These are phyloP conservation scores for Nematocida homosporus DNA, from an alignment of 371 early-diverging fungal genomes.

Conservation along the genomic window DNA sequence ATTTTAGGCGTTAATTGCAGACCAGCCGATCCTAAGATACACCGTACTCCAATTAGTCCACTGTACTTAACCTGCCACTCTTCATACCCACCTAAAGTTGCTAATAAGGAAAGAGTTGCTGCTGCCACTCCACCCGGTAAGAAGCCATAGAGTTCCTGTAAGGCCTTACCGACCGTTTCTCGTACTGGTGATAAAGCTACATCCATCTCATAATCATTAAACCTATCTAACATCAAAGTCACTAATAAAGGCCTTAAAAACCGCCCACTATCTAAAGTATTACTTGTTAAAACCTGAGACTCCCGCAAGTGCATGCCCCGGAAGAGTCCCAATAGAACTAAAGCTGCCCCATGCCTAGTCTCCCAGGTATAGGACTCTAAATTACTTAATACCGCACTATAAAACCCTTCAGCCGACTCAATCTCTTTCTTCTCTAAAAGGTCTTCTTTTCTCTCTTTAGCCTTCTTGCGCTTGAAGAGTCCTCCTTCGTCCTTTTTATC, in stretches of 20 bases:
- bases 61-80: slow-evolving; percentile 68
- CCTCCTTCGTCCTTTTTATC: not conserved
- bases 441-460: slow-evolving; percentile 16
- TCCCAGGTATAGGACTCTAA: slow-evolving; percentile 62
- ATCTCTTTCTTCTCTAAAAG: slow-evolving; percentile 55
- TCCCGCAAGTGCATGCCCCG: slow-evolving; percentile 33
- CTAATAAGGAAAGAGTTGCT: slow-evolving; percentile 51
- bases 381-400: slow-evolving; percentile 51
- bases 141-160: slow-evolving; percentile 54
- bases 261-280: slow-evolving; percentile 7
- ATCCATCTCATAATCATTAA: slow-evolving; percentile 67
- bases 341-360: slow-evolving; percentile 64
- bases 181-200: slow-evolving; percentile 64
- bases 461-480: not conserved
- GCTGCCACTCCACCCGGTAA: slow-evolving; percentile 38
- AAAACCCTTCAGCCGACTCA: slow-evolving; percentile 58
- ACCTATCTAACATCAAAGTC: slow-evolving; percentile 65
- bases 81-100: slow-evolving; percentile 33
- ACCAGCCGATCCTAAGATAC: slow-evolving; percentile 23
- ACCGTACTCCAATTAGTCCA: slow-evolving; percentile 59
- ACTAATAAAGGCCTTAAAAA: slow-evolving; percentile 59
- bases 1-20: not conserved
- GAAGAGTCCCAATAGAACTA: slow-evolving; percentile 51
- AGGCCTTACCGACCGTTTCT: slow-evolving; percentile 62
- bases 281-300: not conserved